Evolutionary conservation across 441 rosid species (phyloP), one percentile per base, ranked within the genome.

Genomic region (Croton setiger): DNA sequence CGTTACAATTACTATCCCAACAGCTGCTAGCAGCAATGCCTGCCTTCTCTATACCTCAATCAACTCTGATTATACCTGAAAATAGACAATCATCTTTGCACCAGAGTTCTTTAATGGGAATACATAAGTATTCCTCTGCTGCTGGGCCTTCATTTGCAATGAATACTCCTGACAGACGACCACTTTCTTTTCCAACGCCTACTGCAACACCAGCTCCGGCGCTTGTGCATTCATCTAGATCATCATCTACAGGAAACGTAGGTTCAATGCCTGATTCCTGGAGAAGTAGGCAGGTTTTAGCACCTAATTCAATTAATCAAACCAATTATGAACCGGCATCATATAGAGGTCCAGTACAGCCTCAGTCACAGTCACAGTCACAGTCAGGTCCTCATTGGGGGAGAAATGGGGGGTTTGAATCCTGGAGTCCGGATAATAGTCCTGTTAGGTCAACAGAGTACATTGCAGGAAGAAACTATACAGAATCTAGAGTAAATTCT

Each of bases 361-460:
- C 73, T 68, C 84, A 66, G 70, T 27, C 31, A 27, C 1, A 27
- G 31, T 27, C 31, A 27, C 1, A 27, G 31, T 27, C 74, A 66
- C 71, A 60, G 62, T 67, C 84, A 54, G 83, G 76, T 69, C 82
- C 72, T 73, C 62, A 51, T 5, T 27, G 74, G 74, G 86, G 79
- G 51, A 85, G 82, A 74, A 84, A 83, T 59, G 81, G 72, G 18
- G 98, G 83, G 35, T 89, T 75, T 62, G 97, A 90, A 73, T 91
- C 98, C 4, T 92, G 97, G 97, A 90, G 97, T 79, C 96, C 95
- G 0, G 97, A 94, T 53, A 74, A 85, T 72, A 94, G 97, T 72
- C 97, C 89, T 51, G 79, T 58, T 23, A 83, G 83, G 74, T 57
- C 76, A 48, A 69, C 79, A 0, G 81, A 71, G 20, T 66, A 73